Percentiles rank a stretch among this genome's conserved stretches.
These are phyloP conservation scores for Leptomonas seymouri DNA, from an alignment of 208 protist species.

Conservation along the genomic window DNA sequence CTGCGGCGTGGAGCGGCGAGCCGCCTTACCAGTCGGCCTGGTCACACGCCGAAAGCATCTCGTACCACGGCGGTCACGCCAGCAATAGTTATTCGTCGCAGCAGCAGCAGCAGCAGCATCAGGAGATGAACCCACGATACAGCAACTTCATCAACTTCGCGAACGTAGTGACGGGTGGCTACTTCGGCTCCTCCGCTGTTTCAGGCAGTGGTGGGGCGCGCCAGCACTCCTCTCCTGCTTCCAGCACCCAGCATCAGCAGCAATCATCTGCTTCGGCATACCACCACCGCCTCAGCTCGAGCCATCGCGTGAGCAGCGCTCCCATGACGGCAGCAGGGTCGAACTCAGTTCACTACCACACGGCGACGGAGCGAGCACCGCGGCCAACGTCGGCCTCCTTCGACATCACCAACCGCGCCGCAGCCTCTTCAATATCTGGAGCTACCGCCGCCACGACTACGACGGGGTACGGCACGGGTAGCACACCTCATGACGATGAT, in stretches of 20 bases:
- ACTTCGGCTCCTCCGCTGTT: conserved; percentile 6
- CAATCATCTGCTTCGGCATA: neutral
- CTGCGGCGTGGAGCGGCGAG: conserved; percentile 14
- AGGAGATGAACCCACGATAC: conserved; percentile 17
- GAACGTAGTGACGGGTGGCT: conserved; percentile 13
- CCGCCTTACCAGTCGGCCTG: conserved; percentile 20
- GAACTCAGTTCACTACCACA: conserved; percentile 16
- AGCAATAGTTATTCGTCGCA: conserved; percentile 2
- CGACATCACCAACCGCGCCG: conserved; percentile 32
- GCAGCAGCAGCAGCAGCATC: conserved; percentile 7
- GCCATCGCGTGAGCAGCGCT: conserved; percentile 5
- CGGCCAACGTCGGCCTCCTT: conserved; percentile 23
- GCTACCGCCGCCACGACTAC: neutral
- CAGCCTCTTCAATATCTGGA: no score
- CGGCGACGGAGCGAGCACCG: conserved; percentile 5
- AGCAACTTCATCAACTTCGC: conserved; percentile 33
- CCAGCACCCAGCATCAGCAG: neutral
- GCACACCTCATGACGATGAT: neutral
- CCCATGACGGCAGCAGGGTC: conserved; percentile 3
- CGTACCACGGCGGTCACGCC: neutral
- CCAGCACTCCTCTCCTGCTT: neutral
- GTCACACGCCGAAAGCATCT: neutral
- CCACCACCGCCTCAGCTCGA: conserved; percentile 2
- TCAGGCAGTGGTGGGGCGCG: neutral
- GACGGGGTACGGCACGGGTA: neutral